Base-by-base conservation (phyloP, 108 stramenopile species). In the Nitzschia inconspicua region DNA sequence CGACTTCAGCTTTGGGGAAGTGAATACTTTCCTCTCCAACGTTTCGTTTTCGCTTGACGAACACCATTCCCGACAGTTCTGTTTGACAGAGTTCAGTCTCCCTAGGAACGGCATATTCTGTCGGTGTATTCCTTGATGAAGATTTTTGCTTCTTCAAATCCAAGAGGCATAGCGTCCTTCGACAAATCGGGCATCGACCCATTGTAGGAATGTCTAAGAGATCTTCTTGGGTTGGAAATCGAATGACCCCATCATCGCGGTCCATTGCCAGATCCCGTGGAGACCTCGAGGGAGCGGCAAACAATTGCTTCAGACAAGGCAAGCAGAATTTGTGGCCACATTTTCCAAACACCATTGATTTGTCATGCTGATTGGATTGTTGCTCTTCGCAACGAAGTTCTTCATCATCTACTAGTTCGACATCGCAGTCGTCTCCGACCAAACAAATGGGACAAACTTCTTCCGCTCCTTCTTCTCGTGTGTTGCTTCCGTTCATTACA, bases 181-280 rank as follows among this genome's bases (percentile, higher is more conserved):
- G 46, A 35, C 70, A 72, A 24, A 72, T 64, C 6, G 70, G 70
- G 52, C 70, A 72, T 28, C 63, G 60, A 11, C 70, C 70, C 20
- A 64, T 2, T 27, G 70, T 72, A 3, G 70, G 70, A 20, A 57
- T 57, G 16, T 18, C 24, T 23, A 59, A 26, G 25, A 58, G 55
- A 14, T 22, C 31, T 52, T 64, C 70, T 9, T n/a, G n/a, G n/a
- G n/a, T n/a, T n/a, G n/a, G n/a, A n/a, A n/a, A n/a, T n/a, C n/a
- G n/a, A n/a, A n/a, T n/a, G n/a, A n/a, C n/a, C n/a, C n/a, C n/a
- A n/a, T n/a, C n/a, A n/a, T n/a, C n/a, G n/a, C n/a, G n/a, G n/a
- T n/a, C n/a, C n/a, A n/a, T n/a, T n/a, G n/a, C n/a, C n/a, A n/a
- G n/a, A n/a, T n/a, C n/a, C n/a, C n/a, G n/a, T n/a, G n/a, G n/a